Percentiles rank a stretch among this genome's conserved stretches.
Evolutionary conservation across 2,329 filamentous ascomycete genomes (phyloP).

Genomic region (Pezicula carpinea): DNA sequence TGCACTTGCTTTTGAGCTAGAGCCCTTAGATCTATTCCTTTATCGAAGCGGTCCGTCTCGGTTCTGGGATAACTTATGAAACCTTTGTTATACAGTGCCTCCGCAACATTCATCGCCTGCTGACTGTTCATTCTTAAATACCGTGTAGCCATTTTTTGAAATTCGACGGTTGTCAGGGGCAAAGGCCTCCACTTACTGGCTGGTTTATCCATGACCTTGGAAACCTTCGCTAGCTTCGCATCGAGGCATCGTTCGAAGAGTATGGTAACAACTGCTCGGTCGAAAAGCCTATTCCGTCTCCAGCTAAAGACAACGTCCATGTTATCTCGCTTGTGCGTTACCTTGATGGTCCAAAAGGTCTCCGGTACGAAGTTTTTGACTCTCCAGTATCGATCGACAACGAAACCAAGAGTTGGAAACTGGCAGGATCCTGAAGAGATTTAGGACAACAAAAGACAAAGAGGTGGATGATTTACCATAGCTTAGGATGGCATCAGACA

Average conservation of each 20-base stretch:
- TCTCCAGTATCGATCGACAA: conserved; percentile 91
- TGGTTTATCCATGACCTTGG: conserved; percentile 82
- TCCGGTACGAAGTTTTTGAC: conserved; percentile 94
- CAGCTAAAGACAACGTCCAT: conserved; percentile 82
- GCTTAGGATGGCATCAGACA: conserved; percentile 65
- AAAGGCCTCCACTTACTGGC: conserved; percentile 93
- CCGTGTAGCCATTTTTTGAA: conserved; percentile 90
- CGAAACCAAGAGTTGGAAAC: conserved; percentile 93
- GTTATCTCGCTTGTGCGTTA: conserved; percentile 71
- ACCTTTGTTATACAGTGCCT: conserved; percentile 84
- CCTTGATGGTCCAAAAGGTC: conserved; percentile 85
- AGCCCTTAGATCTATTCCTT: conserved; percentile 75
- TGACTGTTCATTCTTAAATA: conserved; percentile 90
- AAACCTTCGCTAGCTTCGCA: conserved; percentile 73
- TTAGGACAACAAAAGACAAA: conserved; percentile 6
- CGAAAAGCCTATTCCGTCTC: conserved; percentile 79
- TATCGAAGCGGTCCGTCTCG: conserved; percentile 93
- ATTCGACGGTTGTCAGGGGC: conserved; percentile 89
- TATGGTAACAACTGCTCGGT: conserved; percentile 74
- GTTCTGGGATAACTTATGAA: conserved; percentile 98
- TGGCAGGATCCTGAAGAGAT: conserved; percentile 70
- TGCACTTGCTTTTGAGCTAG: conserved; percentile 81
- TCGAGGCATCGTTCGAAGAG: conserved; percentile 81
- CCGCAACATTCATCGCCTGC: conserved; percentile 82
- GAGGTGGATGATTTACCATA: conserved; percentile 56